A percentile compares a stretch with the other conserved stretches of the same genome.
phyloP scores from a whole-genome alignment of 257 asterid species.

The Voacanga thouarsii region DNA sequence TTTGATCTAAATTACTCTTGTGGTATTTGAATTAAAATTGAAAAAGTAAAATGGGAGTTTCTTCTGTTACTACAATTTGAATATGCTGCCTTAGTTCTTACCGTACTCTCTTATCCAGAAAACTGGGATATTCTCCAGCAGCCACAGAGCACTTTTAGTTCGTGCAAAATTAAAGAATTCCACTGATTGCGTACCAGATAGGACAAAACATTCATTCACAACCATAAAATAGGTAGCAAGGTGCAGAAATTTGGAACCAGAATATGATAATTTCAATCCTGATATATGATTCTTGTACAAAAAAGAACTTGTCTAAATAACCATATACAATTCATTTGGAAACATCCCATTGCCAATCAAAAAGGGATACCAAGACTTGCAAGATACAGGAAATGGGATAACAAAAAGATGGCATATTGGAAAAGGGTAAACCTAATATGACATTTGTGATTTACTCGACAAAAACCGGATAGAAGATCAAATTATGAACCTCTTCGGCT shows the following conservation, averaged over 20 bases:
- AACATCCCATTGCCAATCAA: neutral
- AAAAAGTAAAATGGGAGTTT: too few species aligned
- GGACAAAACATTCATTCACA: too few species aligned
- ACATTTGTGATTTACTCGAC: conserved; percentile 5
- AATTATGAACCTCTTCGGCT: conserved; percentile 43
- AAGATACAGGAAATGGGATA: conserved; percentile 10
- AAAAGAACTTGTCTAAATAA: neutral
- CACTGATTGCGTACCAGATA: neutral
- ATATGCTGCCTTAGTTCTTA: too few species aligned
- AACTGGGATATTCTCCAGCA: neutral
- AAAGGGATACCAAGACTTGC: conserved; percentile 14
- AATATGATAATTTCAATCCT: neutral
- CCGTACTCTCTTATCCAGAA: too few species aligned
- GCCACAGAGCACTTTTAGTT: too few species aligned
- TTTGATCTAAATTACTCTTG: too few species aligned
- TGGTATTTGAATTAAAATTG: too few species aligned
- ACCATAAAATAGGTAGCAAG: neutral
- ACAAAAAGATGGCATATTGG: conserved; percentile 14
- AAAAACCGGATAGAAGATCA: neutral
- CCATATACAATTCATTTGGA: conserved; percentile 19
- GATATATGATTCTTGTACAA: conserved; percentile 3
- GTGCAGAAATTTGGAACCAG: neutral
- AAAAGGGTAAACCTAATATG: conserved; percentile 8
- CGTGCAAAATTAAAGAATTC: neutral
- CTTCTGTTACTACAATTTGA: too few species aligned